Conservation (phyloP, 1,284 basidiomycete genomes). For the Moesziomyces sp. region DNA sequence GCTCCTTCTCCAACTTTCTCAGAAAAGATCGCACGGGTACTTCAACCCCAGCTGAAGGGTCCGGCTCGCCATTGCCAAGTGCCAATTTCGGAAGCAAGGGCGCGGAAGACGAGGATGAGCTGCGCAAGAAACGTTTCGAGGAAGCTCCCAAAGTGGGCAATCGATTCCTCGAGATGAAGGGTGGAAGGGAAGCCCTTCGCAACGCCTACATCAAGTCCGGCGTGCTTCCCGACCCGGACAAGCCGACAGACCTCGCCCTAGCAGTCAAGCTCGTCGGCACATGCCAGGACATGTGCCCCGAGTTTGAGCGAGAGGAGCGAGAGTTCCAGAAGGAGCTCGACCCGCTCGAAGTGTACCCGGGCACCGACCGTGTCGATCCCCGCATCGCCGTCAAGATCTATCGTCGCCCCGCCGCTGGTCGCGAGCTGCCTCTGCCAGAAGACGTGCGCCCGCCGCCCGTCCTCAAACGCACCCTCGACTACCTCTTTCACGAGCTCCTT, state of each 20-base stretch:
- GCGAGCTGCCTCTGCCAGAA: conserved; percentile 84
- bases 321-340: conserved; percentile 90
- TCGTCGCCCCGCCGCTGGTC: conserved; percentile 87
- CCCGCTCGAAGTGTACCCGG: conserved; percentile 77
- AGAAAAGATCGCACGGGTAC: conserved; percentile 38
- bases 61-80: neutral
- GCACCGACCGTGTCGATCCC: conserved; percentile 79
- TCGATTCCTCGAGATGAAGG: conserved; percentile 52
- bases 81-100: neutral
- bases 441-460: conserved; percentile 88
- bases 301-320: conserved; percentile 88
- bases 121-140: conserved; percentile 52
- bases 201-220: conserved; percentile 83
- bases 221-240: conserved; percentile 84
- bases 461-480: conserved; percentile 86
- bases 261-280: conserved; percentile 91
- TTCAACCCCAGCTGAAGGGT: conserved; percentile 20
- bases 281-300: conserved; percentile 92
- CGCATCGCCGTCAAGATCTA: conserved; percentile 91
- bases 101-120: conserved; percentile 40
- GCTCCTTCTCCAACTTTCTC: conserved; percentile 47
- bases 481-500: conserved; percentile 86
- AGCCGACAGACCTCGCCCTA: conserved; percentile 82
- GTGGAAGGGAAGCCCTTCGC: conserved; percentile 70
- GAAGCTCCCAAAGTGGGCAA: conserved; percentile 51